Evolutionary conservation across 1,139 yeast genomes (phyloP).

Genomic region (Hyphopichia wangnamkhiaoensis): DNA sequence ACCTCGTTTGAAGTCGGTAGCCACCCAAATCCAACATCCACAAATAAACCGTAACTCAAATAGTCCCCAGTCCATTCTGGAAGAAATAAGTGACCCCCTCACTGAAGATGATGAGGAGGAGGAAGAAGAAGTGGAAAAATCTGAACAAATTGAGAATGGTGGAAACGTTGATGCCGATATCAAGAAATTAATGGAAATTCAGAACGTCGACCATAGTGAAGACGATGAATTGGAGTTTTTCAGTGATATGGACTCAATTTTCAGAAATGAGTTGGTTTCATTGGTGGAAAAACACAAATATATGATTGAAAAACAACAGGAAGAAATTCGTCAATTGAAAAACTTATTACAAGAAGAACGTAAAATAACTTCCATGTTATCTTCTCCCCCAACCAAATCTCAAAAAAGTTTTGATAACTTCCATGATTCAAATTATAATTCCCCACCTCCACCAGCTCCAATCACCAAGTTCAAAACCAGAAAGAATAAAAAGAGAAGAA

Average conservation of each 20-base stretch:
- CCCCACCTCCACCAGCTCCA: neutral
- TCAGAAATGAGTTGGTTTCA: conserved; percentile 26
- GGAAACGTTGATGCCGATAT: too few relatives aligned
- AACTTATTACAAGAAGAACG: conserved; percentile 26
- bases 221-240: conserved; percentile 4
- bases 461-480: neutral
- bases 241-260: neutral
- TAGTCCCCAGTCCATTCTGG: conserved; percentile 6
- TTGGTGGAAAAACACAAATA: conserved; percentile 26
- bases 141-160: too few relatives aligned
- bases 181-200: too few relatives aligned
- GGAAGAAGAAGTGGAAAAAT: too few relatives aligned
- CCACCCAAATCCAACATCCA: neutral
- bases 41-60: neutral
- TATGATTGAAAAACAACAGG: conserved; percentile 27
- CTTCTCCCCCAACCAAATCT: conserved; percentile 4
- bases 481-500: conserved; percentile 5
- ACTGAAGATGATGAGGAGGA: too few relatives aligned
- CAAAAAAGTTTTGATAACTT: neutral
- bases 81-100: conserved; percentile 15
- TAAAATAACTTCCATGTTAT: conserved; percentile 7
- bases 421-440: too few relatives aligned
- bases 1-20: neutral
- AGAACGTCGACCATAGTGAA: too few relatives aligned
- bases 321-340: conserved; percentile 28